Evolutionary conservation across 2,329 filamentous ascomycete genomes (phyloP).

Genomic region (Dendrostoma leiphaemia): DNA sequence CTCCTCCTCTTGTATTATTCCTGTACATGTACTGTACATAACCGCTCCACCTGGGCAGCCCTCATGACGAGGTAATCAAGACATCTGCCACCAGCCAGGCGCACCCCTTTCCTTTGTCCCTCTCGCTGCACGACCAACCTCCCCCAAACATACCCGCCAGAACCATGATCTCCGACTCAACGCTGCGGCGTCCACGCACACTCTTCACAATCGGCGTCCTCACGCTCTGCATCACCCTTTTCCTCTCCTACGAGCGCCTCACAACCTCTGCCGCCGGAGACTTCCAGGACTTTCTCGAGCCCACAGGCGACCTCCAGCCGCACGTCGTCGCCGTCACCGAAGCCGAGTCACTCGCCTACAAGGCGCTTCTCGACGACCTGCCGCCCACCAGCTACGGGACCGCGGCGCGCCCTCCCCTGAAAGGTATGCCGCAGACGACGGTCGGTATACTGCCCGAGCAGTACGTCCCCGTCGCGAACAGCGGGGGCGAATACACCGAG

Average conservation of each 20-base stretch:
- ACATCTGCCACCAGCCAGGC: neutral
- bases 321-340: neutral
- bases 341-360: conserved; percentile 2
- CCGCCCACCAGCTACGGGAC: conserved; percentile 39
- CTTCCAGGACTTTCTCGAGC: conserved; percentile 5
- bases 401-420: conserved; percentile 36
- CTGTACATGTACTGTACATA: no score
- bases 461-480: conserved; percentile 21
- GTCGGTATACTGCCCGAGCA: conserved; percentile 30
- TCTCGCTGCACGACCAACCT: neutral
- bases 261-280: conserved; percentile 23
- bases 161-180: conserved; percentile 7
- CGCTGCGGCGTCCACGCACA: conserved; percentile 28
- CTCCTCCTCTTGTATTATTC: no score
- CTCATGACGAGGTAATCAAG: neutral
- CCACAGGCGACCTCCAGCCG: conserved; percentile 7
- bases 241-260: conserved; percentile 34
- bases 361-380: conserved; percentile 4
- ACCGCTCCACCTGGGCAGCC: neutral
- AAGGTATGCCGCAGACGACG: conserved; percentile 24
- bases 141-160: neutral
- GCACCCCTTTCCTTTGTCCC: neutral
- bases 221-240: conserved; percentile 28
- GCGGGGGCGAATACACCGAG: conserved; percentile 9
- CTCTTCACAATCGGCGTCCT: conserved; percentile 31